Conservation (phyloP, 169 alveolate species). For the Cryptosporidium baileyi region DNA sequence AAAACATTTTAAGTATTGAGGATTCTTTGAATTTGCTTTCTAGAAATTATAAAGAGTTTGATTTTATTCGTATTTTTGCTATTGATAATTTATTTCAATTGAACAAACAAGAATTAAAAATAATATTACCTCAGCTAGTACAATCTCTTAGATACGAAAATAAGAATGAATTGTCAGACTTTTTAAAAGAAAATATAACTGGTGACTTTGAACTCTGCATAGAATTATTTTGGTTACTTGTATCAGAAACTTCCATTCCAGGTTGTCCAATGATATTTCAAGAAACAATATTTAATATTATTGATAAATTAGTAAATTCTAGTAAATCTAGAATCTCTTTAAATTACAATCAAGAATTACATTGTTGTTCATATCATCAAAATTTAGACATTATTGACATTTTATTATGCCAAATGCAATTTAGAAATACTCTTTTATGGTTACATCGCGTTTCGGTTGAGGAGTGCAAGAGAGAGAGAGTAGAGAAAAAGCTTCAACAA, state of each 20-base stretch:
- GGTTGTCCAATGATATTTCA: conserved; percentile 12
- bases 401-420: conserved; percentile 57
- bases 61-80: conserved; percentile 84
- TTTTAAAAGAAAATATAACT: conserved; percentile 40
- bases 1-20: conserved; percentile 6
- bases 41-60: conserved; percentile 72
- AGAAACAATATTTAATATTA: background rate
- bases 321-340: background rate
- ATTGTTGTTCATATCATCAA: conserved; percentile 47
- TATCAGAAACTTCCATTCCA: conserved; percentile 48
- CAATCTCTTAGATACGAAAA: conserved; percentile 76
- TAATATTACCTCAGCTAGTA: conserved; percentile 70
- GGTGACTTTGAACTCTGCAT: conserved; percentile 44
- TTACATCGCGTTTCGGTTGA: conserved; percentile 29
- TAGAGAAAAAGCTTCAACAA: conserved; percentile 41
- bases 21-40: conserved; percentile 58
- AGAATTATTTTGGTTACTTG: conserved; percentile 69
- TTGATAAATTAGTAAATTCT: conserved; percentile 18
- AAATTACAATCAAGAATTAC: background rate
- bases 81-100: conserved; percentile 75
- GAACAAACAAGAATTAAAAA: conserved; percentile 43
- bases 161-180: conserved; percentile 4
- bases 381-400: conserved; percentile 55
- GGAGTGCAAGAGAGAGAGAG: conserved; percentile 35
- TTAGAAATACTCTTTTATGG: conserved; percentile 52